These are phyloP conservation scores for Schizophyllum commune DNA, from an alignment of 1,284 basidiomycete species.

Conservation along the genomic window DNA sequence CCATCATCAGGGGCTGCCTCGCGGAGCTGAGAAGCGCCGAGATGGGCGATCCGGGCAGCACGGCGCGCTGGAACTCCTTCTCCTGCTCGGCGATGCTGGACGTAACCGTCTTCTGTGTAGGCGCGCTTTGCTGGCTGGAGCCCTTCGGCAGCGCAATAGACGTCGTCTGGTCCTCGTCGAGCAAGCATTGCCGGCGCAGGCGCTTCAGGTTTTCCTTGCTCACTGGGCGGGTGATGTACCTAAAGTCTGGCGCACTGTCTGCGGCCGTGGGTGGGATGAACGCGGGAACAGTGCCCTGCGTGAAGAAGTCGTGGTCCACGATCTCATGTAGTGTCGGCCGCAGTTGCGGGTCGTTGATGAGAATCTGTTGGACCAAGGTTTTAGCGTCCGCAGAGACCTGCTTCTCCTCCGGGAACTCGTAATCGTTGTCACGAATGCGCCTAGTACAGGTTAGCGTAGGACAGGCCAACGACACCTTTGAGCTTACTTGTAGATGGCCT, in stretches of 20 bases:
- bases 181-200: constrained; percentile 48
- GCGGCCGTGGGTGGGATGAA: constrained; percentile 77
- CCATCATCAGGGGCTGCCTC: constrained; percentile 80
- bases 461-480: constrained; percentile 2
- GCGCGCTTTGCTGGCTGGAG: background rate
- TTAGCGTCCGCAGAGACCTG: constrained; percentile 67
- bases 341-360: constrained; percentile 74
- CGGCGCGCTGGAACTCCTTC: constrained; percentile 91
- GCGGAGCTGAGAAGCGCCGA: constrained; percentile 87
- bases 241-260: constrained; percentile 69
- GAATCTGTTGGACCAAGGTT: constrained; percentile 78
- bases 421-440: constrained; percentile 90
- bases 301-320: constrained; percentile 83
- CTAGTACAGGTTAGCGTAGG: constrained; percentile 29
- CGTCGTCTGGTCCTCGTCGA: constrained; percentile 53
- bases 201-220: constrained; percentile 68
- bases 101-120: constrained; percentile 33
- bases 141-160: constrained; percentile 29
- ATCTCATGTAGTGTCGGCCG: constrained; percentile 85
- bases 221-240: constrained; percentile 51
- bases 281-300: constrained; percentile 71
- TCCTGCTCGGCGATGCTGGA: constrained; percentile 80
- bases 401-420: constrained; percentile 83
- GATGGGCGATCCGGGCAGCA: constrained; percentile 92
- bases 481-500: constrained; percentile 82